Evolutionary conservation across 1,139 yeast species (phyloP).

Genomic region (Pichia sp.): DNA sequence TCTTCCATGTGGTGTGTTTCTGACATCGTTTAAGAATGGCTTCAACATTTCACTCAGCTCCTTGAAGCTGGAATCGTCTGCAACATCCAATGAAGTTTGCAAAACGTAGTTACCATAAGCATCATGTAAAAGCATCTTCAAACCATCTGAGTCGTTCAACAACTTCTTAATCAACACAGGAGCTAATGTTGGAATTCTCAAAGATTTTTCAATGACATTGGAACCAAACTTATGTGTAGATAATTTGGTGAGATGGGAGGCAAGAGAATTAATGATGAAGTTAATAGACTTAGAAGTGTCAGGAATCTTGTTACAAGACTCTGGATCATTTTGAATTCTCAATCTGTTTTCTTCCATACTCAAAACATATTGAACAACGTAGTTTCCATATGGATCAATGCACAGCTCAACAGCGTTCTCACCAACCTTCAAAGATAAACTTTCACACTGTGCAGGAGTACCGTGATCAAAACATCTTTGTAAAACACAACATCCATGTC

Average conservation of each 20-base stretch:
- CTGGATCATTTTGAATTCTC: slow-evolving; percentile 22
- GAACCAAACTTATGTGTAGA: slow-evolving; percentile 92
- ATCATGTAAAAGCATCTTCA: slow-evolving; percentile 45
- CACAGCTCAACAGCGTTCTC: slow-evolving; percentile 62
- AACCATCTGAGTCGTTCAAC: slow-evolving; percentile 34
- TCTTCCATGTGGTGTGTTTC: slow-evolving; percentile 92
- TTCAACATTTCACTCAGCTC: slow-evolving; percentile 49
- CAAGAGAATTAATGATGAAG: slow-evolving; percentile 22
- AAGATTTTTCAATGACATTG: slow-evolving; percentile 84
- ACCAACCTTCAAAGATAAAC: slow-evolving; percentile 45
- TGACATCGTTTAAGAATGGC: slow-evolving; percentile 58
- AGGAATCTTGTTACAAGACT: slow-evolving; percentile 33
- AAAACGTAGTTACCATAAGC: slow-evolving; percentile 79
- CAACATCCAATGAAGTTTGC: slow-evolving; percentile 74
- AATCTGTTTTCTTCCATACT: slow-evolving; percentile 39
- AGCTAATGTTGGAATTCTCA: slow-evolving; percentile 48
- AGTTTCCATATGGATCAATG: slow-evolving; percentile 93
- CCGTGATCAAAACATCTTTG: slow-evolving; percentile 93
- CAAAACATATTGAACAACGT: slow-evolving; percentile 86
- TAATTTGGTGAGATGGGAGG: slow-evolving; percentile 46
- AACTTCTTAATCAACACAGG: slow-evolving; percentile 37
- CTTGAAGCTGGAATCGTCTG: slow-evolving; percentile 37
- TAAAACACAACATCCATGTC: slow-evolving; percentile 96
- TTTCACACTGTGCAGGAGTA: slow-evolving; percentile 52
- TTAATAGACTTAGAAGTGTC: slow-evolving; percentile 29